Evolutionary conservation across 495 filamentous ascomycete genomes (phyloP), one percentile per base, ranked within the genome.

Genomic region (Neurospora sp.): DNA sequence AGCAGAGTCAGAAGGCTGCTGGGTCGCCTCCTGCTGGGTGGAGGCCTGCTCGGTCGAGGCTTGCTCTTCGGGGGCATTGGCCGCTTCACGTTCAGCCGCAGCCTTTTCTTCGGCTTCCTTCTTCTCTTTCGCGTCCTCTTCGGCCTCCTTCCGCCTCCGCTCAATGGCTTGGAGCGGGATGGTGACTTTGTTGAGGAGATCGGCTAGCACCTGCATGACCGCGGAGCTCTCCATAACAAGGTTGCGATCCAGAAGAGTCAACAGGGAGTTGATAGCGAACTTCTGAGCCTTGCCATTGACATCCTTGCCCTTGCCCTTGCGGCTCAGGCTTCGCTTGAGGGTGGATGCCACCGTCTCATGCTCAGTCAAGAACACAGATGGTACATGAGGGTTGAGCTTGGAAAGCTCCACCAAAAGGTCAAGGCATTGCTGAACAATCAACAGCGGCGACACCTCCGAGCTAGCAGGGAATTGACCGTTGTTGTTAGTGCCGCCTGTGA

Each of bases 341-440:
- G 89, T 86, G 40, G 88, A 87, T 38, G 86, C 85, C n/a, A 85
- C 85, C 23, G 87, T 89, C 73, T 99, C 96, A 79, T 98, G 96
- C 82, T 98, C 96, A 7, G 93, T 97, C 62, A 99, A 82, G 88
- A 99, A 98, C 82, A 98, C 95, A 69, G 90, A 92, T 37, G 94
- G 90, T 69, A 98, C 90, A 76, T 95, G 92, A 3, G 79, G 77
- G 71, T 96, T 97, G 79, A 92, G 92, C 76, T 89, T 88, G 6
- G 92, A 91, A 42, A 99, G 86, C 77, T 92, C 93, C 40, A 90
- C 89, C 10, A 99, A 85, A 12, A 94, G 89, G 70, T 88, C 87
- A 41, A 99, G 88, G 75, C 95, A 98, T 81, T 99, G 96, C 78
- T 98, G 95, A 11, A 98, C 93, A 54, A 99, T 92, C 88, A 97